phyloP scores from a whole-genome alignment of 495 filamentous ascomycete species.

The Neurospora africana region DNA sequence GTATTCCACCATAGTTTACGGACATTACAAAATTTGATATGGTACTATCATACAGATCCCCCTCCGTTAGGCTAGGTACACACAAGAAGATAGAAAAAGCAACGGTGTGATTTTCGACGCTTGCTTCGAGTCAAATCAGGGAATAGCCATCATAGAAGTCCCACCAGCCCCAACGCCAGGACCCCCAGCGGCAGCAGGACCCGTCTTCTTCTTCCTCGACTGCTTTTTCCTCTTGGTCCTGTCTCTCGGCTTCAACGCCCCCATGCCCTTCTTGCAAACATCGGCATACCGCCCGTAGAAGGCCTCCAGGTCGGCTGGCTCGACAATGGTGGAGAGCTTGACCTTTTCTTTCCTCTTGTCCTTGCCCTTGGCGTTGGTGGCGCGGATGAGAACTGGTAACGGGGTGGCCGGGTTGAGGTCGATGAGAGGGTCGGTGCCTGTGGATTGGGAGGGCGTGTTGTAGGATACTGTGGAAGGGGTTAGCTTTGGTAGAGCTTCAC shows the following conservation, averaged over 20 bases:
- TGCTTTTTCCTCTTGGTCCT: constrained; percentile 72
- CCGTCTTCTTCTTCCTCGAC: constrained; percentile 58
- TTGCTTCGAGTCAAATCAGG: not conserved
- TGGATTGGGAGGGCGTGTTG: not conserved
- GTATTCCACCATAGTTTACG: not conserved
- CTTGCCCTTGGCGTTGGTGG: constrained; percentile 63
- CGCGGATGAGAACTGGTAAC: constrained; percentile 69
- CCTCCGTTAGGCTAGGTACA: not conserved
- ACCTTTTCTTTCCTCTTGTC: constrained; percentile 45
- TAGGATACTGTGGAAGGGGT: not conserved
- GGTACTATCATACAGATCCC: not conserved
- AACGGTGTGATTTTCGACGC: not conserved
- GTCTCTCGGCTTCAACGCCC: constrained; percentile 80
- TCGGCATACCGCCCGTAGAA: constrained; percentile 90
- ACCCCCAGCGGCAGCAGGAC: constrained; percentile 18
- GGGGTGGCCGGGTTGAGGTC: constrained; percentile 45
- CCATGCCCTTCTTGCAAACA: constrained; percentile 79
- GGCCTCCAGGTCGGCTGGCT: constrained; percentile 58
- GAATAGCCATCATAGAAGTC: not conserved
- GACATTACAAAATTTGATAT: not conserved
- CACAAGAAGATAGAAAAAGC: not conserved
- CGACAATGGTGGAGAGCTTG: constrained; percentile 78
- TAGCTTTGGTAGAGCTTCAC: constrained; percentile 5
- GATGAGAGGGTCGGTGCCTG: constrained; percentile 34
- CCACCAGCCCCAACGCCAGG: not conserved